A percentile compares a stretch with the other conserved stretches of the same genome.
Evolutionary conservation across 2,329 filamentous ascomycete species (phyloP).

Genomic region (Botrytis tulipae): DNA sequence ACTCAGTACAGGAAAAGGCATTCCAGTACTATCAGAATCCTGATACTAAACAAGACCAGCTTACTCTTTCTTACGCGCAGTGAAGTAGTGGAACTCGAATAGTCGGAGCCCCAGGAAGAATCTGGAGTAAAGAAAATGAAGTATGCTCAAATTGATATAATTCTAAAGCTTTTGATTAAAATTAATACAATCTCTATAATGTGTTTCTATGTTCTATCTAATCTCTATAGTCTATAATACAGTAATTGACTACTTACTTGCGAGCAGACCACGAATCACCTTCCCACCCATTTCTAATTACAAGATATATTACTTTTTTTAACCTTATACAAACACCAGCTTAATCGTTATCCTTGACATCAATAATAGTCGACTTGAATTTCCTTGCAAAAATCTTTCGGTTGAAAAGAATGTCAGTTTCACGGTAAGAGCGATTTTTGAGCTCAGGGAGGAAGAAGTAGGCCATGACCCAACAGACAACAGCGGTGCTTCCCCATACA

Average conservation of each 20-base stretch:
- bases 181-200: neutral
- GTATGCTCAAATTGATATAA: neutral
- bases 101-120: neutral
- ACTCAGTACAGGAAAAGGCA: accelerated
- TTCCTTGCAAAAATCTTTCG: conserved; percentile 40
- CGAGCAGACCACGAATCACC: neutral
- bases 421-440: conserved; percentile 52
- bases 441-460: conserved; percentile 57
- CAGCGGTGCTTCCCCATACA: conserved; percentile 57
- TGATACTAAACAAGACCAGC: neutral
- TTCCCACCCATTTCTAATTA: neutral
- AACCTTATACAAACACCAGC: neutral
- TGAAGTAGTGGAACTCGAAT: neutral
- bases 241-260: neutral
- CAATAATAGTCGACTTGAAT: conserved; percentile 53
- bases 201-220: neutral
- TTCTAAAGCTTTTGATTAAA: neutral
- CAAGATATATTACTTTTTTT: neutral
- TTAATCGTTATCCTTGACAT: conserved; percentile 62
- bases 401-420: conserved; percentile 51
- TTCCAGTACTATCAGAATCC: neutral
- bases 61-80: neutral
- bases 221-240: neutral
- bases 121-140: neutral
- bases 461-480: conserved; percentile 51